Conservation (phyloP, 78 protist genomes). For the Bodo saltans region DNA sequence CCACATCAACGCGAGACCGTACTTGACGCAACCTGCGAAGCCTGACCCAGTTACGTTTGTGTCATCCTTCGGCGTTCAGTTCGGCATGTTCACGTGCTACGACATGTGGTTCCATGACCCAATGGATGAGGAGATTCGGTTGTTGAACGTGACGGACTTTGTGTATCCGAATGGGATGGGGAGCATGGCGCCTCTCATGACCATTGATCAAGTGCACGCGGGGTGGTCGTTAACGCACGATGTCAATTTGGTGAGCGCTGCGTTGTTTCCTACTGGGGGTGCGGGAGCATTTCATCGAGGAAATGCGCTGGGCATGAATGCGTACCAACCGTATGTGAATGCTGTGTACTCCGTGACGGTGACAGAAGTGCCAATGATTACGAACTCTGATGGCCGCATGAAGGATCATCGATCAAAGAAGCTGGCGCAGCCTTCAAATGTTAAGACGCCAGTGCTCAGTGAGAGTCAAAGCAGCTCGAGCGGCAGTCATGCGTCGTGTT, state of each 20-base stretch:
- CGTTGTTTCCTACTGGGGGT: not conserved
- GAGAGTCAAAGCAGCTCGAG: not conserved
- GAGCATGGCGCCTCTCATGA: not conserved
- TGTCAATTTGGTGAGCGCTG: not conserved
- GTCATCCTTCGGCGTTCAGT: not conserved
- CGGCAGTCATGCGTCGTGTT: not conserved
- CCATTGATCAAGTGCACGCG: not conserved
- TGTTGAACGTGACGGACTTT: not conserved
- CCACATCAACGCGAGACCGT: not conserved
- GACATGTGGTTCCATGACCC: not conserved
- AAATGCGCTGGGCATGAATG: not conserved
- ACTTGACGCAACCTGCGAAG: not conserved
- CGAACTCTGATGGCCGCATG: not conserved
- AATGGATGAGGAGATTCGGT: not conserved
- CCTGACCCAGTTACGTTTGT: not conserved
- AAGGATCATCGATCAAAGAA: not conserved
- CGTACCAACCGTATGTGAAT: not conserved
- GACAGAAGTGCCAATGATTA: no score
- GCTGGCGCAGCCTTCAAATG: not conserved
- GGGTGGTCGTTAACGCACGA: not conserved
- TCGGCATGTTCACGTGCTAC: not conserved
- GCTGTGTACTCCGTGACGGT: no score
- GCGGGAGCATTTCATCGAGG: not conserved
- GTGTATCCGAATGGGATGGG: not conserved
- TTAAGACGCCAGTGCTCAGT: not conserved